These are phyloP conservation scores for Paecilomyces sp. DNA, from an alignment of 2,329 filamentous ascomycete species.

Conservation along the genomic window DNA sequence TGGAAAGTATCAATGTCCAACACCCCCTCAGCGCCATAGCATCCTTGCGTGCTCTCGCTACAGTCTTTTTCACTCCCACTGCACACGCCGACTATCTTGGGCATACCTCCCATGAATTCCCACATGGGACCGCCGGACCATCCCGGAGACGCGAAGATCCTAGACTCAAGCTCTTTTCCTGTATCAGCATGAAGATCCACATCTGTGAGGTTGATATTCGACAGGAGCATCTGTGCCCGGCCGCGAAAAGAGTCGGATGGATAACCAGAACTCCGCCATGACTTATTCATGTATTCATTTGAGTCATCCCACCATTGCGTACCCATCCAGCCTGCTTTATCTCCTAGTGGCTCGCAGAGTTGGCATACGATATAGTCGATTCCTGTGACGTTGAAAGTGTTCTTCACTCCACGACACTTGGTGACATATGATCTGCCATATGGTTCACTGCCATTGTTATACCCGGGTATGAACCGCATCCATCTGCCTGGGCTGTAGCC, in stretches of 20 bases:
- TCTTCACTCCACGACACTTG: conserved; percentile 13
- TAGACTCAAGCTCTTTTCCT: conserved; percentile 14
- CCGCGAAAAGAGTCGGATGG: conserved; percentile 11
- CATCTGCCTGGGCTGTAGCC: conserved; percentile 10
- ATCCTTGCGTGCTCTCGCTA: conserved; percentile 12
- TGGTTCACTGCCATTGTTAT: conserved; percentile 10
- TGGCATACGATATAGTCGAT: conserved; percentile 15
- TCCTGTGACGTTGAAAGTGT: conserved; percentile 15
- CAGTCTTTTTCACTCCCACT: conserved; percentile 14
- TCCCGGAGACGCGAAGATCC: conserved; percentile 12
- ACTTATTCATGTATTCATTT: conserved; percentile 5
- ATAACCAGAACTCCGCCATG: conserved; percentile 15
- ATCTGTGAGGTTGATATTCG: conserved; percentile 11
- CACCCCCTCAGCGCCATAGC: conserved; percentile 6
- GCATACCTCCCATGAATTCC: conserved; percentile 12
- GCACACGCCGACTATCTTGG: conserved; percentile 15
- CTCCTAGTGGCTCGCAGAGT: conserved; percentile 14
- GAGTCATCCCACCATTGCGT: conserved; percentile 13
- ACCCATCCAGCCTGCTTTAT: conserved; percentile 15
- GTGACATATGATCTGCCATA: conserved; percentile 14
- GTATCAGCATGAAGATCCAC: conserved; percentile 12
- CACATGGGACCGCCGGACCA: conserved; percentile 17
- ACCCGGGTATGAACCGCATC: conserved; percentile 15
- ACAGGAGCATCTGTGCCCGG: conserved; percentile 12
- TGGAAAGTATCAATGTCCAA: conserved; percentile 10